Evolutionary conservation across 371 early-diverging fungal genomes (phyloP), one percentile per base, ranked within the genome.

Genomic region (Mortierella sp.): DNA sequence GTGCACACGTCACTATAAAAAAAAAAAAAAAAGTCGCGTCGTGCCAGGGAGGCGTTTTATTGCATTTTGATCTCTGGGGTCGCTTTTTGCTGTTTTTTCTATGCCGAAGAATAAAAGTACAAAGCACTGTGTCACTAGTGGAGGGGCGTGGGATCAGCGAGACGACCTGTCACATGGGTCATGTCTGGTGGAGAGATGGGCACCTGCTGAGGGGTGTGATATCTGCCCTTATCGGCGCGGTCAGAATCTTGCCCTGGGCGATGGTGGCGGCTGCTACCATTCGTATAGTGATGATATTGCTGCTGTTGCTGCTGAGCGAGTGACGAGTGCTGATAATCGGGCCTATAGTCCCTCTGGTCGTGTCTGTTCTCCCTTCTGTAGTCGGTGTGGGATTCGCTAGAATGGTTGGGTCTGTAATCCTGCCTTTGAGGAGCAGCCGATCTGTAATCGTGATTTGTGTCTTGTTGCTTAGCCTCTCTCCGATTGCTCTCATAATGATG

Each of bases 151-250:
- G 69, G 69, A 9, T 69, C 70, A 14, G 76, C 69, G 26, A 76
- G 61, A 17, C 76, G 60, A 53, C 64, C 60, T 6, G 65, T 65
- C 2, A 64, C 60, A n/a, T 67, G 68, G 39, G 76, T 69, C 70
- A 76, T 64, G 32, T 76, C 76, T 24, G 76, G 64, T 4, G 76
- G 76, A 6, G 76, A 64, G 39, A 76, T 64, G 30, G 76, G 76
- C 6, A 54, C 56, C 42, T 76, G 64, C 31, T 64, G 69, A 56
- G 63, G 47, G 5, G 54, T 64, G 42, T 64, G 68, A 24, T 55
- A 69, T 32, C 76, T 47, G 23, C 52, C 60, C 26, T 51, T 46
- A 15, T 64, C 76, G 15, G 58, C 28, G n/a, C 61, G 50, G n/a
- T 64, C 60, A 15, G 64, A 34, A 42, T 69, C 70, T 11, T 69